These are phyloP conservation scores for Stephania japonica DNA, from an alignment of 164 flowering plant genomes.

Conservation along the genomic window DNA sequence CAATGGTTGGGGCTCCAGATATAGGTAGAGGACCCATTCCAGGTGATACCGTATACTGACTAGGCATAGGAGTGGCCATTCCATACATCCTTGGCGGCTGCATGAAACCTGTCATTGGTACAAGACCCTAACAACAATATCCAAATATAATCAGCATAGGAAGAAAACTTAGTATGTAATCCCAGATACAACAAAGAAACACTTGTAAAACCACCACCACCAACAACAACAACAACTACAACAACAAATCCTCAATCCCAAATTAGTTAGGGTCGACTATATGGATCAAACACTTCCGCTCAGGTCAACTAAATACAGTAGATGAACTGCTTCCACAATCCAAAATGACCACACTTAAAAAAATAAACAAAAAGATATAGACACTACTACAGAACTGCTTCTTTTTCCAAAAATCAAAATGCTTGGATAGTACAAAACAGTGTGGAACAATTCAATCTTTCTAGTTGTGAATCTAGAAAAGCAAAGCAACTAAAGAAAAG, in stretches of 20 bases:
- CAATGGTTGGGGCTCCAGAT: constrained; percentile 45
- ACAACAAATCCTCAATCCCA: too few relatives aligned
- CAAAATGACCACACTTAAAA: too few relatives aligned
- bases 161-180: background rate
- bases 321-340: too few relatives aligned
- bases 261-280: too few relatives aligned
- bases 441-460: background rate
- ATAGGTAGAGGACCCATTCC: constrained; percentile 44
- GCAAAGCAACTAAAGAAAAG: constrained; percentile 1
- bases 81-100: constrained; percentile 75
- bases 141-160: constrained; percentile 3
- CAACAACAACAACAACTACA: too few relatives aligned
- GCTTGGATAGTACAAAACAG: background rate
- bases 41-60: constrained; percentile 57
- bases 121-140: constrained; percentile 26
- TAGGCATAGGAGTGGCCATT: constrained; percentile 57
- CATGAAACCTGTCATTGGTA: constrained; percentile 43
- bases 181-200: too few relatives aligned
- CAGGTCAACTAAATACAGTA: too few relatives aligned
- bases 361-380: background rate
- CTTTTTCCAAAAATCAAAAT: background rate
- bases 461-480: background rate
- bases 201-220: too few relatives aligned
- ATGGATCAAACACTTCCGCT: too few relatives aligned
- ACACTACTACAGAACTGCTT: background rate